Percentiles rank a stretch among this genome's conserved stretches.
phyloP scores from a whole-genome alignment of 331 rosid genomes.

The Dryas integrifolia region DNA sequence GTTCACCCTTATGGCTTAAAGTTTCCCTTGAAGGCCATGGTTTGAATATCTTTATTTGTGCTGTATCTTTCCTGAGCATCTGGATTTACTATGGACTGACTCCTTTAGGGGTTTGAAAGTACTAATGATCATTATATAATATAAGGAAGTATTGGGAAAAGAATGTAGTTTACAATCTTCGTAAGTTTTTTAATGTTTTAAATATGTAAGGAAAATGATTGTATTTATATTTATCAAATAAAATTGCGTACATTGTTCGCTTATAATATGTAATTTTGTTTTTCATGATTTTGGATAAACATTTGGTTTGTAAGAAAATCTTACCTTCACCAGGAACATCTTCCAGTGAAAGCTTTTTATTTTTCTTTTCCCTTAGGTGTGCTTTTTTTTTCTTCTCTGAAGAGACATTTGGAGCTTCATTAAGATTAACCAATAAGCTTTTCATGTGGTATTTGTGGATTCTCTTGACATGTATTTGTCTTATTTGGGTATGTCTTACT shows the following conservation, averaged over 20 bases:
- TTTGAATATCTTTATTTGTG: not conserved
- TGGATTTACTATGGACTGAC: not conserved
- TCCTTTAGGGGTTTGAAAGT: not conserved
- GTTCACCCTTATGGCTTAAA: slow-evolving; percentile 23
- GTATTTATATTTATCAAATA: not conserved
- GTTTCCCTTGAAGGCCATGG: not conserved
- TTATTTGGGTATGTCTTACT: slow-evolving; percentile 14
- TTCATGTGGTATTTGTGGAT: not conserved
- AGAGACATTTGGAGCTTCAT: slow-evolving; percentile 21
- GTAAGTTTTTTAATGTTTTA: not conserved
- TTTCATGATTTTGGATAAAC: not conserved
- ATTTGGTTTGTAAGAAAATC: not conserved
- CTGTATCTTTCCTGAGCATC: not conserved
- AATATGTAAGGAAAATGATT: not conserved
- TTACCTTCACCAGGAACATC: slow-evolving; percentile 14
- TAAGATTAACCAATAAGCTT: not conserved
- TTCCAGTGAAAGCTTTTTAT: not conserved
- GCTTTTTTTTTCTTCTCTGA: slow-evolving; percentile 1
- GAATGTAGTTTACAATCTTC: not conserved
- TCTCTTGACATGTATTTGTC: not conserved
- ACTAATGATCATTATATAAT: not conserved
- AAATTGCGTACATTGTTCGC: not conserved
- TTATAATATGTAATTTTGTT: not conserved
- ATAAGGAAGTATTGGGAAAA: not conserved
- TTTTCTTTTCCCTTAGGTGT: slow-evolving; percentile 1